phyloP scores from a whole-genome alignment of 495 filamentous ascomycete species.

The Penicillium longicatenatum region DNA sequence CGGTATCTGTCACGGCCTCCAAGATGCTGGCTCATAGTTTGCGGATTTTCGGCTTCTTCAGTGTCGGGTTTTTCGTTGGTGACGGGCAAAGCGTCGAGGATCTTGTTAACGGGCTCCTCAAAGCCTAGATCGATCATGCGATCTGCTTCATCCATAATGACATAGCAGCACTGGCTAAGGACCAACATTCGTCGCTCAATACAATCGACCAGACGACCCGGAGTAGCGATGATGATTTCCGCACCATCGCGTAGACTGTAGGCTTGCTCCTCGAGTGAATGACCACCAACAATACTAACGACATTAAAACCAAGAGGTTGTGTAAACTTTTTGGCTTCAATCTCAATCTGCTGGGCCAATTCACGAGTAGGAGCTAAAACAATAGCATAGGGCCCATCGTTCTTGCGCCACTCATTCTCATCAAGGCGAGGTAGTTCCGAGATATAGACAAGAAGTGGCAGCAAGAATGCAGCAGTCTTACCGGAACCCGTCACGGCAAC shows the following conservation, averaged over 20 bases:
- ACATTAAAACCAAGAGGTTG: constrained; percentile 90
- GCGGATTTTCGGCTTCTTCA: constrained; percentile 87
- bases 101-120: constrained; percentile 97
- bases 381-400: constrained; percentile 94
- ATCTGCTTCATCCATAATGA: constrained; percentile 98
- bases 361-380: constrained; percentile 98
- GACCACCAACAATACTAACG: constrained; percentile 96
- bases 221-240: constrained; percentile 98
- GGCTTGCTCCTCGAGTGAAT: constrained; percentile 92
- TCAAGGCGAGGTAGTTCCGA: constrained; percentile 83
- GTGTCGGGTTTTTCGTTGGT: constrained; percentile 95
- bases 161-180: constrained; percentile 93
- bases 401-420: constrained; percentile 76
- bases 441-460: constrained; percentile 96
- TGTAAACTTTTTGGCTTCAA: constrained; percentile 93
- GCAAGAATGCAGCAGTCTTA: constrained; percentile 94
- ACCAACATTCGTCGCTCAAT: constrained; percentile 93
- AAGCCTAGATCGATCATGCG: constrained; percentile 99
- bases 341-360: constrained; percentile 95
- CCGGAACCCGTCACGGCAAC: constrained; percentile 98
- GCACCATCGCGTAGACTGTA: constrained; percentile 93
- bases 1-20: constrained; percentile 86
- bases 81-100: constrained; percentile 95
- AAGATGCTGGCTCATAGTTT: constrained; percentile 79
- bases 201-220: constrained; percentile 95